A percentile compares a stretch with the other conserved stretches of the same genome.
phyloP scores from a whole-genome alignment of 192 early-diverging fungal species.

The Paraglomus brasilianum region DNA sequence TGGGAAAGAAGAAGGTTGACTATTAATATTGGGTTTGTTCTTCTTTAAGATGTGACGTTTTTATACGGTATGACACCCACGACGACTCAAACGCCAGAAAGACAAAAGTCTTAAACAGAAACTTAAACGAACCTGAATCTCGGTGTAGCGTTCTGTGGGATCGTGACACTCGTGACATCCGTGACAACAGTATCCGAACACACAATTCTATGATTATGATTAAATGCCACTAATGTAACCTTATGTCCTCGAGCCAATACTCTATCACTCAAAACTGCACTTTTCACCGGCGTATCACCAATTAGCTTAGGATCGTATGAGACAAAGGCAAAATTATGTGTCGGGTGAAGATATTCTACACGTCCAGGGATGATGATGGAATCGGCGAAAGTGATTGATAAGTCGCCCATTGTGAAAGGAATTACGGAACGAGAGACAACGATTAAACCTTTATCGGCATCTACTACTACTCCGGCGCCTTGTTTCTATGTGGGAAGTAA shows the following conservation, averaged over 20 bases:
- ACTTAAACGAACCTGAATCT: slow-evolving; percentile 26
- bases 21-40: not conserved
- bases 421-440: slow-evolving; percentile 80
- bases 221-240: slow-evolving; percentile 58
- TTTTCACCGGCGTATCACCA: slow-evolving; percentile 69
- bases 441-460: slow-evolving; percentile 76
- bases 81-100: not conserved
- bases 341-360: slow-evolving; percentile 82
- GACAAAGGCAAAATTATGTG: slow-evolving; percentile 82
- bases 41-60: not conserved
- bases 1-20: not conserved
- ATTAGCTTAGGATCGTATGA: slow-evolving; percentile 78
- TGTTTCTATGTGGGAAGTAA: slow-evolving; percentile 38
- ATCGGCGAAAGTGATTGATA: slow-evolving; percentile 80
- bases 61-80: not conserved
- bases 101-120: not conserved
- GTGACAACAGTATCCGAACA: slow-evolving; percentile 65
- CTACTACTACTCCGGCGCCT: slow-evolving; percentile 78
- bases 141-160: slow-evolving; percentile 50
- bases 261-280: slow-evolving; percentile 56
- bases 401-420: slow-evolving; percentile 71
- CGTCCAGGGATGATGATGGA: slow-evolving; percentile 81
- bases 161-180: slow-evolving; percentile 56
- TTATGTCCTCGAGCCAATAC: slow-evolving; percentile 65
- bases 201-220: slow-evolving; percentile 54